These are phyloP conservation scores for Aureobasidium sp. DNA, from an alignment of 2,329 filamentous ascomycete species.

Conservation along the genomic window DNA sequence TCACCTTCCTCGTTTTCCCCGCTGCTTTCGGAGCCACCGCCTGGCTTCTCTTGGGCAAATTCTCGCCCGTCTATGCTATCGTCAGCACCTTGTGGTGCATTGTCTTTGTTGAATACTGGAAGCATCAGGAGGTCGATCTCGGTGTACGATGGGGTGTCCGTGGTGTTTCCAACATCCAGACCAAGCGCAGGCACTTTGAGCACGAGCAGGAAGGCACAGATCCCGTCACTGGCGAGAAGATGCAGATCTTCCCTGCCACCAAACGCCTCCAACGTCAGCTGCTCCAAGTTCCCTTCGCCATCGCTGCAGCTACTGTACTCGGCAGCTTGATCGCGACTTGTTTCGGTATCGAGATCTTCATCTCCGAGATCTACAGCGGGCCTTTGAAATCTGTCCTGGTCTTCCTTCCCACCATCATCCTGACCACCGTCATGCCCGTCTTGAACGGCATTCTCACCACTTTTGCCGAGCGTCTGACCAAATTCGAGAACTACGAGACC, in stretches of 20 bases:
- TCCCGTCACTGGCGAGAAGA: constrained; percentile 70
- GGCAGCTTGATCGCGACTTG: constrained; percentile 78
- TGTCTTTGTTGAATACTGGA: constrained; percentile 92
- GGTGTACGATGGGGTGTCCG: constrained; percentile 83
- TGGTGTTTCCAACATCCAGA: constrained; percentile 74
- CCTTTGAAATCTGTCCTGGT: constrained; percentile 66
- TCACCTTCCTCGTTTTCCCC: constrained; percentile 75
- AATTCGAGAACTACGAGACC: constrained; percentile 89
- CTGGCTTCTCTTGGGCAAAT: constrained; percentile 78
- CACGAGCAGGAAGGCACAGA: constrained; percentile 73
- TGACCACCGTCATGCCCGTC: constrained; percentile 75
- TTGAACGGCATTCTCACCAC: constrained; percentile 68
- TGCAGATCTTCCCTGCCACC: constrained; percentile 66
- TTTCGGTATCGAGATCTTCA: constrained; percentile 92
- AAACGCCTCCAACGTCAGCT: constrained; percentile 72
- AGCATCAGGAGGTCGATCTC: constrained; percentile 81
- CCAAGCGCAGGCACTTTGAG: constrained; percentile 67
- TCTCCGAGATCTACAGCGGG: constrained; percentile 86
- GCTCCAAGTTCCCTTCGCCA: constrained; percentile 76
- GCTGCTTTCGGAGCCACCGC: constrained; percentile 68
- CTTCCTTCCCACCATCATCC: constrained; percentile 80
- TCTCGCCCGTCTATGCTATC: constrained; percentile 73
- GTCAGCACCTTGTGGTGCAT: constrained; percentile 80
- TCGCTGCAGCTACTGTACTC: constrained; percentile 63
- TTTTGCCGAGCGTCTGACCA: constrained; percentile 69